A percentile compares a stretch with the other conserved stretches of the same genome.
Evolutionary conservation across 163 green algal genomes (phyloP).

Genomic region (Chlamydomonas reinhardtii): DNA sequence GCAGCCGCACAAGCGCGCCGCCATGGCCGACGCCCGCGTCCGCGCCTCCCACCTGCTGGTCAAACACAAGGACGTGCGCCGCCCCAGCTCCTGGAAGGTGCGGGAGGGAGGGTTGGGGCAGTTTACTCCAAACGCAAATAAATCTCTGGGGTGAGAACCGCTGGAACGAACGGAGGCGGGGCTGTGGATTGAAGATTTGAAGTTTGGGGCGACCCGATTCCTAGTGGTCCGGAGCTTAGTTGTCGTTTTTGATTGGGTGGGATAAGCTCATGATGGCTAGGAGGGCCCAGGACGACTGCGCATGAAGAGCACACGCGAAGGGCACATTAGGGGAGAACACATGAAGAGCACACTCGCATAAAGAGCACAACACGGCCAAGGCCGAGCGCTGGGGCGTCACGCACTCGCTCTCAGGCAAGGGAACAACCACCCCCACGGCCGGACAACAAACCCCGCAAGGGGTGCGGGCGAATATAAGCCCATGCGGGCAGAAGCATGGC

Average conservation of each 20-base stretch:
- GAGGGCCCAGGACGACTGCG: no score
- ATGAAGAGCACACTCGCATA: no score
- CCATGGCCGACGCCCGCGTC: slow-evolving; percentile 58
- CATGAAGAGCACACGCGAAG: no score
- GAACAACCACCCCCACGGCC: slow-evolving; percentile 50
- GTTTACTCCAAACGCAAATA: no score
- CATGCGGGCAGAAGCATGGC: not conserved
- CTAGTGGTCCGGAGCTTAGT: no score
- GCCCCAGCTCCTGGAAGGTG: slow-evolving; percentile 86
- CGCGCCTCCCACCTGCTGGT: slow-evolving; percentile 88
- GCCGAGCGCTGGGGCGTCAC: slow-evolving; percentile 67
- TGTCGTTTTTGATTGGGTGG: no score
- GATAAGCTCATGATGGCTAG: no score
- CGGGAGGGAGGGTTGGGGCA: not conserved
- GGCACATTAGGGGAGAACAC: no score
- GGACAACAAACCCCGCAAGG: slow-evolving; percentile 29
- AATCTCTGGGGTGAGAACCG: no score
- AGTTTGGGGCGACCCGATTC: no score
- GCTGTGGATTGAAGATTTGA: no score
- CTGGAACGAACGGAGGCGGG: no score
- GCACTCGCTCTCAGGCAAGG: slow-evolving; percentile 64
- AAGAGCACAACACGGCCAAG: slow-evolving; percentile 37
- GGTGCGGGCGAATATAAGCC: slow-evolving; percentile 45
- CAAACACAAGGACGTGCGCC: slow-evolving; percentile 83
- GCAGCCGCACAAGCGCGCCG: not conserved